A percentile compares a stretch with the other conserved stretches of the same genome.
These are phyloP conservation scores for Penicillium crystallinum DNA, from an alignment of 495 filamentous ascomycete species.

Conservation along the genomic window DNA sequence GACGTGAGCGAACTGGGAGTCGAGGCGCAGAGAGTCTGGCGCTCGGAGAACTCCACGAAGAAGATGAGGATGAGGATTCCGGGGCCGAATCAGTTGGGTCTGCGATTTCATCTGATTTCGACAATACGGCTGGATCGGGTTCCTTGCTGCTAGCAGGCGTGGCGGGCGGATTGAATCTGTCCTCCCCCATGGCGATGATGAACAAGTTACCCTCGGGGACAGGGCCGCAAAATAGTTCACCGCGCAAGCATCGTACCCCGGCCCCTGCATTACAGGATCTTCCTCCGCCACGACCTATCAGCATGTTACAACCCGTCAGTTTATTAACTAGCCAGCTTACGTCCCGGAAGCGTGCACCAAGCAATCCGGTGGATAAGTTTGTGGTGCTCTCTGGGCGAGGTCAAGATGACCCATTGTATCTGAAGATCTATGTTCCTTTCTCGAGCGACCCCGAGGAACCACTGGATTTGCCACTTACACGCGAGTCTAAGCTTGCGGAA, in stretches of 20 bases:
- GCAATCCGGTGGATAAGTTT: conserved; percentile 79
- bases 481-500: conserved; percentile 68
- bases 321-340: conserved; percentile 66
- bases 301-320: conserved; percentile 74
- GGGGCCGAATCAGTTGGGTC: conserved; percentile 61
- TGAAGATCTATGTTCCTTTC: conserved; percentile 86
- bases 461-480: conserved; percentile 72
- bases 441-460: conserved; percentile 63
- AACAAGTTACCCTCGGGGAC: conserved; percentile 38
- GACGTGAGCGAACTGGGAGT: conserved; percentile 55
- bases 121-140: conserved; percentile 56
- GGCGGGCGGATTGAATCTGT: conserved; percentile 37
- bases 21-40: conserved; percentile 36
- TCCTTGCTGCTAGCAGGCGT: conserved; percentile 51
- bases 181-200: conserved; percentile 42
- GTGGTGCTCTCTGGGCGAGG: conserved; percentile 83
- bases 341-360: conserved; percentile 71
- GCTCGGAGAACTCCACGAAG: conserved; percentile 39
- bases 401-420: conserved; percentile 70
- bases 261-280: conserved; percentile 66
- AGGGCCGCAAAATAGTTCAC: conserved; percentile 42
- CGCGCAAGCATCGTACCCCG: conserved; percentile 54
- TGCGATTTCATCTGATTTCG: conserved; percentile 64
- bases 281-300: conserved; percentile 87
- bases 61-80: conserved; percentile 51